These are phyloP conservation scores for Kwoniella europaea DNA, from an alignment of 768 basidiomycete species.

Conservation along the genomic window DNA sequence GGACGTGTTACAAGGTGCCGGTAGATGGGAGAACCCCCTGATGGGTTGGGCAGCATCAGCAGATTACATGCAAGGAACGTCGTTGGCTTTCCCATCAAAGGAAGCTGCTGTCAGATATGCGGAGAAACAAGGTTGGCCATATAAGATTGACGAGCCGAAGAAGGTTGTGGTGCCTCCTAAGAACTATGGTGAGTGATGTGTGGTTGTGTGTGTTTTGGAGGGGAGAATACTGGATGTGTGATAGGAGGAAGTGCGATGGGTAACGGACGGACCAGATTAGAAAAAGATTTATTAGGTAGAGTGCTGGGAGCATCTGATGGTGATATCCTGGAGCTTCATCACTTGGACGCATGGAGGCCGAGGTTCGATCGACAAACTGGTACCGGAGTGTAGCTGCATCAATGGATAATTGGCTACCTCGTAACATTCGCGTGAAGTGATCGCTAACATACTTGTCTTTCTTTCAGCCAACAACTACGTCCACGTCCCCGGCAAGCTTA, in stretches of 20 bases:
- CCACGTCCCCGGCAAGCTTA: slow-evolving; percentile 73
- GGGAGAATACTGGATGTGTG: no score
- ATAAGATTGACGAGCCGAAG: slow-evolving; percentile 72
- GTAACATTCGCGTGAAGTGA: background rate
- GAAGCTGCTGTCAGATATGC: slow-evolving; percentile 93
- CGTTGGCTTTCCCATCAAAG: slow-evolving; percentile 78
- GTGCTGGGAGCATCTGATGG: no score
- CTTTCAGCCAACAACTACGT: slow-evolving; percentile 93
- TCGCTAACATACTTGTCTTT: slow-evolving; percentile 65
- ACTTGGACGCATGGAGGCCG: no score
- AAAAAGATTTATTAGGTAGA: no score
- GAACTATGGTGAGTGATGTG: slow-evolving; percentile 55
- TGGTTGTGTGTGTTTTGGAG: no score
- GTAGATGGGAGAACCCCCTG: slow-evolving; percentile 95
- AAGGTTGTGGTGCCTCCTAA: slow-evolving; percentile 58
- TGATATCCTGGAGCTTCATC: no score
- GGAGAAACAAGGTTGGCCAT: slow-evolving; percentile 98
- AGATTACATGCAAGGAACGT: slow-evolving; percentile 94
- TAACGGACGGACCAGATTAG: no score
- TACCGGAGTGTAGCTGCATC: no score
- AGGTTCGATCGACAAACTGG: no score
- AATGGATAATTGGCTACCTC: no score
- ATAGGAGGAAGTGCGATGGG: no score
- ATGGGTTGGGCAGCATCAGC: slow-evolving; percentile 99
- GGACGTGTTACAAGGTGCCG: slow-evolving; percentile 84